Conservation (phyloP, 768 basidiomycete genomes). For the Rhodotorula taiwanensis region DNA sequence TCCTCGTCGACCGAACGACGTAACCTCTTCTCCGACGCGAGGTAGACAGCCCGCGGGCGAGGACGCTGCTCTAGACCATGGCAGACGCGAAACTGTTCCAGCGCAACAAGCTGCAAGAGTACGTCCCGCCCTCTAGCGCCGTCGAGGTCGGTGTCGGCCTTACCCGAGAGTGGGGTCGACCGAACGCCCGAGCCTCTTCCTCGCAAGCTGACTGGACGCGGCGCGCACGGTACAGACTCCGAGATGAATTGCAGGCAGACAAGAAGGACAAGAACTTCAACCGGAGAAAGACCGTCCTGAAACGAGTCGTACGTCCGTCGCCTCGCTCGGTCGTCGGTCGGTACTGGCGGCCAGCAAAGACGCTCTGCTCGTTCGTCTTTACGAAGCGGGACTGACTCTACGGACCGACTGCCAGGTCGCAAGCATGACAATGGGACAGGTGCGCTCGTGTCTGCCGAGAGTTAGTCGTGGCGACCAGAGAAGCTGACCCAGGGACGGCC, state of each 20-base stretch:
- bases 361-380: too few relatives aligned
- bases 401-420: constrained; percentile 48
- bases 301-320: constrained; percentile 67
- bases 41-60: too few relatives aligned
- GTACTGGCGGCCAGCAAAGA: neutral
- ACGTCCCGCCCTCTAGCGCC: neutral
- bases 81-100: constrained; percentile 32
- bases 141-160: neutral
- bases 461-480: neutral
- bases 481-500: neutral
- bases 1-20: too few relatives aligned
- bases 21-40: too few relatives aligned
- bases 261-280: constrained; percentile 93
- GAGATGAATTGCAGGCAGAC: constrained; percentile 36
- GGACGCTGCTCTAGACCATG: too few relatives aligned
- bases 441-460: constrained; percentile 51
- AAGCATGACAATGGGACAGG: constrained; percentile 99
- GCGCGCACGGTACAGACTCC: too few relatives aligned
- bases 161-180: neutral
- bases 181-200: neutral
- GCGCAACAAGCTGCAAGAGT: constrained; percentile 33
- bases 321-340: neutral
- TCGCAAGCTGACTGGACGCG: too few relatives aligned
- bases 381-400: neutral
- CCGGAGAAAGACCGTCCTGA: constrained; percentile 87